Percentiles rank a stretch among this genome's conserved stretches.
These are phyloP conservation scores for Aspergillus nomiae DNA, from an alignment of 2,329 filamentous ascomycete genomes.

Conservation along the genomic window DNA sequence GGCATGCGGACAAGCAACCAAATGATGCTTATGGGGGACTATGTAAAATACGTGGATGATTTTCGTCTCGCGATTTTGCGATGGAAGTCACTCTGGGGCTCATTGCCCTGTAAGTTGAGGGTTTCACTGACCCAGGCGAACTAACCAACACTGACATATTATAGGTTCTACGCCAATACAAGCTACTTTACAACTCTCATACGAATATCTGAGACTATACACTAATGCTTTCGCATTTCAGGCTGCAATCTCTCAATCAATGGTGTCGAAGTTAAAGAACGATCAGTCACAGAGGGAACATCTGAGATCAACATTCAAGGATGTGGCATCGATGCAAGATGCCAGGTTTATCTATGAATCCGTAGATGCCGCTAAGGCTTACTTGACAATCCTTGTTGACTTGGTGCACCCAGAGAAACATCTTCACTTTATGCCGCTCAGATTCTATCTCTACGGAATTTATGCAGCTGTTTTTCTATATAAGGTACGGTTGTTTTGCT, in stretches of 20 bases:
- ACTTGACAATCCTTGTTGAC: slow-evolving; percentile 62
- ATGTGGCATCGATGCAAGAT: slow-evolving; percentile 62
- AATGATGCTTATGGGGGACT: slow-evolving; percentile 69
- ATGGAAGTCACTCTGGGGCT: slow-evolving; percentile 72
- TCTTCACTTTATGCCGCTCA: slow-evolving; percentile 65
- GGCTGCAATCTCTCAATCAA: slow-evolving; percentile 62
- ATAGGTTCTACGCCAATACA: slow-evolving; percentile 65
- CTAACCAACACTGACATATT: slow-evolving; percentile 17
- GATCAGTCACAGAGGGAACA: slow-evolving; percentile 41
- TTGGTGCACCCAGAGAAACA: slow-evolving; percentile 61
- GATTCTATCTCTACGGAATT: slow-evolving; percentile 64
- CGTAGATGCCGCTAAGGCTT: slow-evolving; percentile 64
- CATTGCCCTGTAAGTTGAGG: slow-evolving; percentile 57
- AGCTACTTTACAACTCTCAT: slow-evolving; percentile 67
- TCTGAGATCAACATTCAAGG: slow-evolving; percentile 50
- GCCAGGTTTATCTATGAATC: slow-evolving; percentile 68
- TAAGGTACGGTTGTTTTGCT: slow-evolving; percentile 48
- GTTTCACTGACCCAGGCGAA: not conserved
- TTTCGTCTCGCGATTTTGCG: slow-evolving; percentile 68
- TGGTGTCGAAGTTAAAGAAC: slow-evolving; percentile 42
- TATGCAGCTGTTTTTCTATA: slow-evolving; percentile 68
- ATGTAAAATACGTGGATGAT: slow-evolving; percentile 75
- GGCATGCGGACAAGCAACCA: slow-evolving; percentile 70
- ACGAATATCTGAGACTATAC: slow-evolving; percentile 72
- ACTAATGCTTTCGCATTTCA: slow-evolving; percentile 77